A percentile compares a stretch with the other conserved stretches of the same genome.
Evolutionary conservation across 2,329 filamentous ascomycete genomes (phyloP).

Genomic region (Periconia sp.): DNA sequence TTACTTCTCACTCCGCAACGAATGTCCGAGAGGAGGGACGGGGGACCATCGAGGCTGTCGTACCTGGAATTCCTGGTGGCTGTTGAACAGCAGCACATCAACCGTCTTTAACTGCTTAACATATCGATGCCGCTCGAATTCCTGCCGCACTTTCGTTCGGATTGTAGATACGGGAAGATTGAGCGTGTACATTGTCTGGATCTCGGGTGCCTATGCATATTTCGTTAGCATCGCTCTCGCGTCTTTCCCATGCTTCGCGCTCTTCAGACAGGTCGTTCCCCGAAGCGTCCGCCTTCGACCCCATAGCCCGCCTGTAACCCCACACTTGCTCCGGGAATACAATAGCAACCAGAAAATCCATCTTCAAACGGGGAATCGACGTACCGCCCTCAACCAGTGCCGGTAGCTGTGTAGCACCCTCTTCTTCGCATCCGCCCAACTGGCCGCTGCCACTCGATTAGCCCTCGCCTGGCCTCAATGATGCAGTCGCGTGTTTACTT

Average conservation of each 20-base stretch:
- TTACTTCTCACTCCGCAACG: too few relatives aligned
- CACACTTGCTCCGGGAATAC: too few relatives aligned
- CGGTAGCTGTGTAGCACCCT: slow-evolving; percentile 90
- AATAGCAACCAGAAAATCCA: too few relatives aligned
- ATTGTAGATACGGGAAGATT: slow-evolving; percentile 86
- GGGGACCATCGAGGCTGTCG: slow-evolving; percentile 11
- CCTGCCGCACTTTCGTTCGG: slow-evolving; percentile 91
- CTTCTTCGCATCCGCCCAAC: slow-evolving; percentile 85
- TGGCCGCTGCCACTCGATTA: slow-evolving; percentile 68
- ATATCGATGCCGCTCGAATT: slow-evolving; percentile 95
- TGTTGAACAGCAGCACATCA: slow-evolving; percentile 89
- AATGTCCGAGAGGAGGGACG: too few relatives aligned
- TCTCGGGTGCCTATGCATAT: slow-evolving; percentile 79
- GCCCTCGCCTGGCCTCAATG: slow-evolving; percentile 23
- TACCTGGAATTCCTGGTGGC: slow-evolving; percentile 93
- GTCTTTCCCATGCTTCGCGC: too few relatives aligned
- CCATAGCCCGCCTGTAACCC: too few relatives aligned
- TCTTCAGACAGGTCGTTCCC: too few relatives aligned
- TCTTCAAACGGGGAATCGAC: too few relatives aligned
- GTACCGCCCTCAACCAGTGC: slow-evolving; percentile 94
- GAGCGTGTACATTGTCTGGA: slow-evolving; percentile 96
- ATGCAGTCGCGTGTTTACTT: slow-evolving; percentile 21
- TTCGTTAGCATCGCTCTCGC: slow-evolving; percentile 16
- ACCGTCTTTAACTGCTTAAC: slow-evolving; percentile 87
- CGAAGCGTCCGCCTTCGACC: too few relatives aligned